These are phyloP conservation scores for Smallanthus sonchifolius DNA, from an alignment of 129 eudicot genomes.

Conservation along the genomic window DNA sequence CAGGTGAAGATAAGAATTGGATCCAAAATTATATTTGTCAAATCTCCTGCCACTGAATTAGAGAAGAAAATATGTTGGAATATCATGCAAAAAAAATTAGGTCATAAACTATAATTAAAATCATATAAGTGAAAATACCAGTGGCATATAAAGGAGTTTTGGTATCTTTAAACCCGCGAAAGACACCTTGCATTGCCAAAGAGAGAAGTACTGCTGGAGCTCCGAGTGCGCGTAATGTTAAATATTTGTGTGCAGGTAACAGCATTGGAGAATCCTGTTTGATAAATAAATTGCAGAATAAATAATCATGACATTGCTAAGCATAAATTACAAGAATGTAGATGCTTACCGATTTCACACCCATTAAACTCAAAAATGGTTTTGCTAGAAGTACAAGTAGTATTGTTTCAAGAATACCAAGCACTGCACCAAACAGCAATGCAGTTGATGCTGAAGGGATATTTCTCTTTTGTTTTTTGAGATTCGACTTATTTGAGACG, in stretches of 20 bases:
- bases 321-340: background rate
- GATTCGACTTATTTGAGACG: constrained; percentile 10
- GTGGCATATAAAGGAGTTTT: constrained; percentile 91
- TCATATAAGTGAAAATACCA: constrained; percentile 30
- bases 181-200: constrained; percentile 94
- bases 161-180: constrained; percentile 96
- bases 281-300: background rate
- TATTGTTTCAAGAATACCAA: constrained; percentile 68
- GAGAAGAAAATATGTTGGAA: background rate
- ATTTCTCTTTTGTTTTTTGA: constrained; percentile 32
- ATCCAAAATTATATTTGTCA: constrained; percentile 65
- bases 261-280: constrained; percentile 74
- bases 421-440: constrained; percentile 54
- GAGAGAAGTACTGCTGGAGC: constrained; percentile 97
- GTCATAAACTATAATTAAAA: constrained; percentile 3
- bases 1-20: constrained; percentile 72
- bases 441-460: constrained; percentile 92
- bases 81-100: background rate
- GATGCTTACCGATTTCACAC: constrained; percentile 63
- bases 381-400: constrained; percentile 55
- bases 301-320: background rate
- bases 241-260: constrained; percentile 61
- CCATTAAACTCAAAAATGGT: constrained; percentile 63
- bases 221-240: constrained; percentile 70
- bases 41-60: constrained; percentile 66